Evolutionary conservation across 1,139 yeast genomes (phyloP).

Genomic region (Kluyveromyces sp.): DNA sequence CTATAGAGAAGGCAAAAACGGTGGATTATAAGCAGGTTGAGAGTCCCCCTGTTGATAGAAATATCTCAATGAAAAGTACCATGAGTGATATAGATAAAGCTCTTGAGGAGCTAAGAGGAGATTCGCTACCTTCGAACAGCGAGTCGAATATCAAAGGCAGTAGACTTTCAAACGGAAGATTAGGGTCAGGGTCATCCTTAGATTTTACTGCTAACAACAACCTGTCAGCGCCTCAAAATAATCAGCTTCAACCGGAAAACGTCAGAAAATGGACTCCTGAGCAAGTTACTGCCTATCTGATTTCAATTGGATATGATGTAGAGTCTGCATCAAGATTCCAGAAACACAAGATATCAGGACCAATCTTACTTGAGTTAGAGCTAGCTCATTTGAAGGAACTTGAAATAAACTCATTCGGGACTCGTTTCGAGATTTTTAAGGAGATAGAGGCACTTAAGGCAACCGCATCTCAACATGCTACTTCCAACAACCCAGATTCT

Average conservation of each 20-base stretch:
- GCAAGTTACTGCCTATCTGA: conserved; percentile 75
- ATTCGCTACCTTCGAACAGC: conserved; percentile 15
- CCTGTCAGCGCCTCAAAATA: conserved; percentile 7
- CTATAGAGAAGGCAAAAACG: conserved; percentile 18
- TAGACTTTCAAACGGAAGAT: background rate
- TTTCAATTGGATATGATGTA: conserved; percentile 64
- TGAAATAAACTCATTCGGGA: conserved; percentile 89
- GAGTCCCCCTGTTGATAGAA: conserved; percentile 13
- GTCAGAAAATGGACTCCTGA: conserved; percentile 76
- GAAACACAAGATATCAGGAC: conserved; percentile 83
- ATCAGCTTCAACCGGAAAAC: conserved; percentile 39
- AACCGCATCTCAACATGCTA: conserved; percentile 8
- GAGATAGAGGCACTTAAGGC: conserved; percentile 68
- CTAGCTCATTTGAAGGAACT: conserved; percentile 80
- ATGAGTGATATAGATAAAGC: conserved; percentile 83
- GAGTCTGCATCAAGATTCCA: conserved; percentile 72
- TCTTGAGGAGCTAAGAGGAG: conserved; percentile 56
- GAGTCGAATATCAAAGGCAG: conserved; percentile 1
- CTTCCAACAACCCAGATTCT: background rate
- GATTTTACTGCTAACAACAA: conserved; percentile 8
- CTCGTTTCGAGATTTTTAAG: conserved; percentile 84
- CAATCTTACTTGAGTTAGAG: conserved; percentile 77
- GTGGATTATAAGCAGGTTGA: conserved; percentile 2
- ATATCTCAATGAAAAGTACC: conserved; percentile 48
- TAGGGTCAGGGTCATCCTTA: conserved; percentile 9